A percentile compares a stretch with the other conserved stretches of the same genome.
Evolutionary conservation across 371 early-diverging fungal genomes (phyloP).

Genomic region (Mortierella sp.): DNA sequence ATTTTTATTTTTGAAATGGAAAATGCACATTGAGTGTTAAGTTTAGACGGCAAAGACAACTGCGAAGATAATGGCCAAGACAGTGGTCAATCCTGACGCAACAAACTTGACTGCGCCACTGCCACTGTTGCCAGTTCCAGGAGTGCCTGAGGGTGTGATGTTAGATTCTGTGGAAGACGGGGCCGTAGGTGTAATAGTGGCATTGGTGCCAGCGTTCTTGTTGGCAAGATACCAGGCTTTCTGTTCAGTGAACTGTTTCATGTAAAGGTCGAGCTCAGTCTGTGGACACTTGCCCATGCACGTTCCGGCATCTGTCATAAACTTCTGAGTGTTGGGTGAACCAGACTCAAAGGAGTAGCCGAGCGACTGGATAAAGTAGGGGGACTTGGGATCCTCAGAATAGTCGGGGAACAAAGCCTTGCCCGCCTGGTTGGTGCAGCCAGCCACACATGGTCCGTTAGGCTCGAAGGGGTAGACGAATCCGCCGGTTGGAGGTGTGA

Average conservation of each 20-base stretch:
- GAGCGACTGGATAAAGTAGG: constrained; percentile 57
- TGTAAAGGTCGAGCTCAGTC: constrained; percentile 48
- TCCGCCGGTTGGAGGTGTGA: constrained; percentile 9
- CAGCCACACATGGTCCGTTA: constrained; percentile 27
- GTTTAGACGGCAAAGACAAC: constrained; percentile 11
- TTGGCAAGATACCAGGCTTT: constrained; percentile 55
- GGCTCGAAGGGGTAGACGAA: constrained; percentile 30
- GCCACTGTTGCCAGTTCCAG: not conserved
- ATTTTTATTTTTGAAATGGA: not conserved
- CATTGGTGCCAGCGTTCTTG: constrained; percentile 22
- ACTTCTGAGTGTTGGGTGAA: constrained; percentile 46
- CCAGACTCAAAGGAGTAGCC: constrained; percentile 49
- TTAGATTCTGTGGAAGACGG: not conserved
- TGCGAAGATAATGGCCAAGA: constrained; percentile 8
- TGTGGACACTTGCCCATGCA: constrained; percentile 53
- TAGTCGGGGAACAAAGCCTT: constrained; percentile 36
- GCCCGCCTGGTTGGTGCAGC: constrained; percentile 39
- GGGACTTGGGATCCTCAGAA: constrained; percentile 52
- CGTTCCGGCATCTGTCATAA: constrained; percentile 59
- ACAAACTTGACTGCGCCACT: constrained; percentile 9
- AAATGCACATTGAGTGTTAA: not conserved
- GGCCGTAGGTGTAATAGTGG: not conserved
- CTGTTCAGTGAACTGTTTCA: constrained; percentile 24
- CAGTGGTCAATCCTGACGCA: constrained; percentile 13
- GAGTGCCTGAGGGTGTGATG: not conserved